Base-by-base conservation (phyloP, 2,329 filamentous ascomycete genomes). In the Penicillium sp. region DNA sequence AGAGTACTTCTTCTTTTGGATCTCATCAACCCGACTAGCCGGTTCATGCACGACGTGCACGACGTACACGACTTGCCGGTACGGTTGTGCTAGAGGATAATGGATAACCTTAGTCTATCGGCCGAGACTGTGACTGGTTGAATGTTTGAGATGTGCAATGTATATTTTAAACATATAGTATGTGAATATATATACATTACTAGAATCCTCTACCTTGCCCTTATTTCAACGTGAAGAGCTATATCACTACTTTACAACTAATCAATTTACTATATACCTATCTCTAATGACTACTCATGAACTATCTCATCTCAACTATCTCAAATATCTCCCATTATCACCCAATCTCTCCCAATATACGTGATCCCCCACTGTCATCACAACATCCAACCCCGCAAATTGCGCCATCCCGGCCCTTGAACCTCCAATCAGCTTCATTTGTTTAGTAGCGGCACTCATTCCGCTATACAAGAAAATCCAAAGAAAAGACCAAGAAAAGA, bases 331-430 rank as follows among this genome's bases (percentile, higher is more conserved):
- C 29, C 29, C 5, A 27, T 7, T 27, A 27, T 27, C 27, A 9
- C 27, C 27, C 9, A 29, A 29, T 12, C 12, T 13, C 12, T 33
- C 31, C 12, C 12, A 33, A 33, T 33, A 33, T 42, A 50, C 50
- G 57, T 55, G 51, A 58, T 57, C 55, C 55, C 54, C 50, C 21
- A 8, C 21, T 25, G 51, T 29, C 54, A 68, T 67, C 66, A 67
- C 66, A 65, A 66, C 65, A 68, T 69, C 54, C 12, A 35, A 54
- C 67, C 61, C 67, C 63, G 57, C 62, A 54, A 58, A 71, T 71
- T 69, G 68, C 70, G 70, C 69, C 68, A 71, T 72, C 62, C 21
- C 47, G 50, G 46, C 27, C 35, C 53, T 60, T 52, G 43, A 60
- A 57, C 57, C 29, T 37, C 64, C 58, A 67, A 60, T 61, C 56